Conservation (phyloP, 2,329 filamentous ascomycete genomes). For the Xylariaceae sp. region DNA sequence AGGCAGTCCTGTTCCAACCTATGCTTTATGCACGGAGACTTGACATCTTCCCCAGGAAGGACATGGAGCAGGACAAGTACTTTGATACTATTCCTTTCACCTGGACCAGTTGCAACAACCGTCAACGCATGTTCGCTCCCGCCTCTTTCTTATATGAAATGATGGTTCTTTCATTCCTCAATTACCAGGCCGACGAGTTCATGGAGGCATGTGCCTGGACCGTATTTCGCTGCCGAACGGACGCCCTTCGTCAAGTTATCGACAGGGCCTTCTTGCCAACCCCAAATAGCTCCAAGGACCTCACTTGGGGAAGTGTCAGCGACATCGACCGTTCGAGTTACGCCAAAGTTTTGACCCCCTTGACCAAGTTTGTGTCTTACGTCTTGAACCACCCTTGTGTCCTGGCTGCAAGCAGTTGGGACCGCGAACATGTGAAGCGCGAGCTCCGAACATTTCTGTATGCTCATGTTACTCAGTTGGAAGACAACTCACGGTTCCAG, state of each 20-base stretch:
- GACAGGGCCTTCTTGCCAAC: no score
- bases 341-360: conserved; percentile 1
- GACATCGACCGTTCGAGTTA: neutral
- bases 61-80: conserved; percentile 28
- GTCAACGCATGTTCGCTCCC: conserved; percentile 7
- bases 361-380: conserved; percentile 17
- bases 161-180: conserved; percentile 26
- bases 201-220: conserved; percentile 24
- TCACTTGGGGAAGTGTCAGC: neutral
- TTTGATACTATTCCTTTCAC: conserved; percentile 30
- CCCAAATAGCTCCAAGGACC: no score
- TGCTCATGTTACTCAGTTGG: conserved; percentile 23
- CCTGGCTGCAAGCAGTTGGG: conserved; percentile 5
- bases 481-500: conserved; percentile 14
- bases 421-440: conserved; percentile 5
- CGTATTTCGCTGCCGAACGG: neutral
- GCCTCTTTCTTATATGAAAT: conserved; percentile 26
- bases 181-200: conserved; percentile 29
- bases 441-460: conserved; percentile 23
- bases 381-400: conserved; percentile 13
- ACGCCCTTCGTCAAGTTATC: conserved; percentile 13
- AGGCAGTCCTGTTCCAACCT: conserved; percentile 16
- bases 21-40: conserved; percentile 19
- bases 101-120: conserved; percentile 28
- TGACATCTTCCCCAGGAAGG: conserved; percentile 21